Evolutionary conservation across 495 filamentous ascomycete genomes (phyloP).

Genomic region (Xylaria palmicola): DNA sequence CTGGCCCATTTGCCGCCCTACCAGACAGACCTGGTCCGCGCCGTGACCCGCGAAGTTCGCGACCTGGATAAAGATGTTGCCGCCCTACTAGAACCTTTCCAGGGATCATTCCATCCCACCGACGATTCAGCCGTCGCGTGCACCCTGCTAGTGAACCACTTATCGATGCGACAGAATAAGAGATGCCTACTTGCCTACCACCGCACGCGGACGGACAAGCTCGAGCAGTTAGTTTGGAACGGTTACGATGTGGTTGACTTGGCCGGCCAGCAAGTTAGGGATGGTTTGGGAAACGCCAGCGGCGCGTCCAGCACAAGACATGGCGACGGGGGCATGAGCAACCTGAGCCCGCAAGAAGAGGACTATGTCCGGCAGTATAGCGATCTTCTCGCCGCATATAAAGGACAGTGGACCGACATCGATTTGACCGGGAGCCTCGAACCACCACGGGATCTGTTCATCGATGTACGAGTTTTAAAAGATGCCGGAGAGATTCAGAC

Average conservation of each 20-base stretch:
- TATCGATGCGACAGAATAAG: conserved; percentile 95
- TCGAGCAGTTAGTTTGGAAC: conserved; percentile 92
- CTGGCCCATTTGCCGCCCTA: conserved; percentile 87
- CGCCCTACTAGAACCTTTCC: conserved; percentile 75
- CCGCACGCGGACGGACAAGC: conserved; percentile 80
- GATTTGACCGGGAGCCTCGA: conserved; percentile 94
- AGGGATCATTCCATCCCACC: conserved; percentile 80
- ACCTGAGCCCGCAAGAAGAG: conserved; percentile 93
- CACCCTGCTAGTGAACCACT: conserved; percentile 85
- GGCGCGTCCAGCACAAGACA: conserved; percentile 31
- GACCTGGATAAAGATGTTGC: conserved; percentile 91
- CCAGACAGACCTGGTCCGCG: conserved; percentile 87
- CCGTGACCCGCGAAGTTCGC: conserved; percentile 85
- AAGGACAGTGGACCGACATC: conserved; percentile 98
- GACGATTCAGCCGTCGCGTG: conserved; percentile 82
- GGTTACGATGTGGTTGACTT: conserved; percentile 72
- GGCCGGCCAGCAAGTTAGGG: conserved; percentile 38
- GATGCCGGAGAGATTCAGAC: conserved; percentile 99
- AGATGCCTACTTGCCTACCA: conserved; percentile 95
- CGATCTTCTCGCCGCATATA: conserved; percentile 92
- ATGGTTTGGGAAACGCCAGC: conserved; percentile 27
- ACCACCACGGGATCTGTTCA: conserved; percentile 92
- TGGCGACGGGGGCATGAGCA: conserved; percentile 59
- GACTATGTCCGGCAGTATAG: conserved; percentile 91
- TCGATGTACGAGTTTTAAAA: conserved; percentile 94